These are phyloP conservation scores for Paspalum vaginatum DNA, from an alignment of 176 grass and related monocot species.

Conservation along the genomic window DNA sequence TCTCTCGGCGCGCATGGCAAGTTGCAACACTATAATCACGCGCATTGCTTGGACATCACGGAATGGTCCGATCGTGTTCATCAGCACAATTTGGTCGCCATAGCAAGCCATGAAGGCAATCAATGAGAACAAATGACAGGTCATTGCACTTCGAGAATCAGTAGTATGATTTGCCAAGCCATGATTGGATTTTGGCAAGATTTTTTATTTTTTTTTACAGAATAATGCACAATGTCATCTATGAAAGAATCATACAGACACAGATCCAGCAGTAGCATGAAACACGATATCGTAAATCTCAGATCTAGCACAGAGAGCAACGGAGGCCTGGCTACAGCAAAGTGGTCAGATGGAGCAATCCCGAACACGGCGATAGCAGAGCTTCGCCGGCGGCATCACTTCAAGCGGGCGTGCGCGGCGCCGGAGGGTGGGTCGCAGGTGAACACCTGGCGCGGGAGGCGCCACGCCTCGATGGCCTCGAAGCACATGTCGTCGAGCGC, in stretches of 20 bases:
- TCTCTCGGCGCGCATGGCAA: no score
- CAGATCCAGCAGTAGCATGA: neutral
- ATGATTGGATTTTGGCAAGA: neutral
- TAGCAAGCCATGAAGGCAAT: no score
- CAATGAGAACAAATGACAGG: neutral
- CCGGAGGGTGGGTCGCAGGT: constrained; percentile 51
- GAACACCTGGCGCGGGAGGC: constrained; percentile 82
- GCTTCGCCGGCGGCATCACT: constrained; percentile 7
- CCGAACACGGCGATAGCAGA: neutral
- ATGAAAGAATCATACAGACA: neutral
- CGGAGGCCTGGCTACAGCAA: neutral
- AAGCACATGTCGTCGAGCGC: constrained; percentile 96
- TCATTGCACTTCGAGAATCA: neutral
- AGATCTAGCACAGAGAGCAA: neutral
- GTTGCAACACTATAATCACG: no score
- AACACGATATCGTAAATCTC: neutral
- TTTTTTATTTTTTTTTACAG: no score
- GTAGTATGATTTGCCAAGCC: neutral
- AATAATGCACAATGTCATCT: neutral
- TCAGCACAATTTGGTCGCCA: no score
- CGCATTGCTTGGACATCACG: no score
- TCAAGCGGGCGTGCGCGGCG: constrained; percentile 7
- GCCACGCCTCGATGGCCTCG: constrained; percentile 76
- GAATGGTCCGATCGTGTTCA: no score
- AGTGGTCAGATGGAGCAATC: no score